Evolutionary conservation across 345 rosid species (phyloP).

Genomic region (Brassica nigra): DNA sequence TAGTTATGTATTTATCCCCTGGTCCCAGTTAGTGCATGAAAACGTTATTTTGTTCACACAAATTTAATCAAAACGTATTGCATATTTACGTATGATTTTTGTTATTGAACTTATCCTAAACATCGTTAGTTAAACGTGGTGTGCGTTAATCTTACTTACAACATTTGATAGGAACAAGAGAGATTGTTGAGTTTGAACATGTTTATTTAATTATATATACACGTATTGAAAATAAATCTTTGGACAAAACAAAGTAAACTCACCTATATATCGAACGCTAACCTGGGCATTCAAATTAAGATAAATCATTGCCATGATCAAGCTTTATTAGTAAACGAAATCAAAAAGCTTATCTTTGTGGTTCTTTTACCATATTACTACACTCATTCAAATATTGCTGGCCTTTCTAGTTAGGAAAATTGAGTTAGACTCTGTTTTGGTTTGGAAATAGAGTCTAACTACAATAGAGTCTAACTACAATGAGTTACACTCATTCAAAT

Average conservation of each 20-base stretch:
- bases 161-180: background rate
- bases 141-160: constrained; percentile 7
- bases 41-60: background rate
- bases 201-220: background rate
- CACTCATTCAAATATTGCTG: too few species aligned
- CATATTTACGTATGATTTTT: background rate
- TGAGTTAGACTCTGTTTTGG: too few species aligned
- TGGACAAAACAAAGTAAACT: background rate
- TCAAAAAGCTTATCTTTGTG: background rate
- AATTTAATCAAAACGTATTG: background rate
- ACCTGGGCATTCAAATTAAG: background rate
- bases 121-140: background rate
- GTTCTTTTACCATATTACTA: background rate
- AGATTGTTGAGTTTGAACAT: background rate
- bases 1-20: background rate
- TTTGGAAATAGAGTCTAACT: too few species aligned
- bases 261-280: background rate
- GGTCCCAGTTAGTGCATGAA: background rate
- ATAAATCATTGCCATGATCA: background rate
- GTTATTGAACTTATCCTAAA: background rate
- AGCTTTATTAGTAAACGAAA: background rate
- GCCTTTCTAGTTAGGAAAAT: too few species aligned
- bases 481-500: too few species aligned
- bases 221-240: background rate
- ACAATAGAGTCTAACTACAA: too few species aligned